A percentile compares a stretch with the other conserved stretches of the same genome.
Evolutionary conservation across 306 rosid genomes (phyloP).

Genomic region (Ormosia emarginata): DNA sequence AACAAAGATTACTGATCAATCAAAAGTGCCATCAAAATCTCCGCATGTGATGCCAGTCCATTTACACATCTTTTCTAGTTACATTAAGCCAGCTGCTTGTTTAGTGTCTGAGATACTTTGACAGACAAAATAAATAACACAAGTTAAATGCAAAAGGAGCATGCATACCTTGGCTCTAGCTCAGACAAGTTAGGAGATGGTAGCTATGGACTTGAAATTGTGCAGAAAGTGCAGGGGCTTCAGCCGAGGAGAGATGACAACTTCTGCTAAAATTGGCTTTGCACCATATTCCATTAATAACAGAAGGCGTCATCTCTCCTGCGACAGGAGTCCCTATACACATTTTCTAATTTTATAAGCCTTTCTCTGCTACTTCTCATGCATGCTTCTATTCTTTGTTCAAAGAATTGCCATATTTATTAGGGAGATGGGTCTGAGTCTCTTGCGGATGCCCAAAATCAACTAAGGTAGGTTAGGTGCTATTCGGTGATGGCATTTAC

Average conservation of each 20-base stretch:
- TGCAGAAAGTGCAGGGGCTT: constrained; percentile 35
- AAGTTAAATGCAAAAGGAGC: background rate
- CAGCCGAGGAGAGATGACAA: constrained; percentile 51
- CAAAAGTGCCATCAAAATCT: background rate
- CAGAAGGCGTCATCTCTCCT: constrained; percentile 45
- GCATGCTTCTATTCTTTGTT: background rate
- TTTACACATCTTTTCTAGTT: background rate
- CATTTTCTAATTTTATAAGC: constrained; percentile 1
- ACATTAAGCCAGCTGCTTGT: background rate
- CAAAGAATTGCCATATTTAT: background rate
- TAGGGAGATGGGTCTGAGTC: background rate
- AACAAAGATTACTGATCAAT: background rate
- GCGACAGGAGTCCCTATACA: constrained; percentile 36
- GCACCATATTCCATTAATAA: background rate
- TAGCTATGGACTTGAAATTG: background rate
- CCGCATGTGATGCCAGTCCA: background rate
- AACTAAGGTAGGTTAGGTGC: background rate
- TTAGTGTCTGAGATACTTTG: background rate
- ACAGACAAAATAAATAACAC: background rate
- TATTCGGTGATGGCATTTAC: constrained; percentile 1
- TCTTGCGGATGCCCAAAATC: background rate
- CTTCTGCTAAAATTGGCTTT: background rate
- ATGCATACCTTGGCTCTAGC: background rate
- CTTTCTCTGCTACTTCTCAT: background rate
- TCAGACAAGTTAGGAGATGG: background rate